phyloP scores from a whole-genome alignment of 2,329 filamentous ascomycete species.

The Seiridium cupressi region DNA sequence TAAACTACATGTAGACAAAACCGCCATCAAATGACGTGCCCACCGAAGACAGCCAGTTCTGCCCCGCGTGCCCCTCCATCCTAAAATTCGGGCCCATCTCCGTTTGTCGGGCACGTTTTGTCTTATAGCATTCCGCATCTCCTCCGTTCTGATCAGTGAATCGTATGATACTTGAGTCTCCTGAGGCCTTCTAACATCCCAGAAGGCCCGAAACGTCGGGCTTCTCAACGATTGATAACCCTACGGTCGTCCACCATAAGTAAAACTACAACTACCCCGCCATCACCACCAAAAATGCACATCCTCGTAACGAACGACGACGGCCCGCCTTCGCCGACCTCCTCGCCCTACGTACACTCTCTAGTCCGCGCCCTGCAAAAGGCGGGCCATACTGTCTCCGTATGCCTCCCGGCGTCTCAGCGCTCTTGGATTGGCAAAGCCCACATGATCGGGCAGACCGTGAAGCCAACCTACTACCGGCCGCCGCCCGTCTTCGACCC shows the following conservation, averaged over 20 bases:
- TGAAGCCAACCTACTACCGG: conserved; percentile 82
- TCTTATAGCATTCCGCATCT: neutral
- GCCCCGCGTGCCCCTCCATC: conserved; percentile 1
- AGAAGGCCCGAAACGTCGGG: no score
- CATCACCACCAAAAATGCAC: conserved; percentile 44
- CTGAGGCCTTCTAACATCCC: no score
- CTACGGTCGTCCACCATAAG: neutral
- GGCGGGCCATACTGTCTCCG: conserved; percentile 83
- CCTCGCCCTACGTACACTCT: conserved; percentile 77
- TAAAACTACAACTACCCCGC: neutral
- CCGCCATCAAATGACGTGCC: neutral
- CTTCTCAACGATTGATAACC: no score
- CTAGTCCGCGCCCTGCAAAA: conserved; percentile 68
- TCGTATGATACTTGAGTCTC: neutral
- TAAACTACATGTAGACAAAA: no score
- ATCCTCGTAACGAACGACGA: conserved; percentile 76
- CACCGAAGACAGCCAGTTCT: neutral
- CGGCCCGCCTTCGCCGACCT: conserved; percentile 73
- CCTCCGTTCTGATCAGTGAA: neutral
- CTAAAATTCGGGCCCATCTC: neutral
- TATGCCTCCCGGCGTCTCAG: conserved; percentile 87
- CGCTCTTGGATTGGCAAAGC: conserved; percentile 98
- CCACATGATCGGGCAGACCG: conserved; percentile 86
- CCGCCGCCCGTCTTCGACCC: conserved; percentile 38
- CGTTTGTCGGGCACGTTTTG: neutral